Conservation (phyloP, 805 yeast genomes). For the Yarrowia sp. region DNA sequence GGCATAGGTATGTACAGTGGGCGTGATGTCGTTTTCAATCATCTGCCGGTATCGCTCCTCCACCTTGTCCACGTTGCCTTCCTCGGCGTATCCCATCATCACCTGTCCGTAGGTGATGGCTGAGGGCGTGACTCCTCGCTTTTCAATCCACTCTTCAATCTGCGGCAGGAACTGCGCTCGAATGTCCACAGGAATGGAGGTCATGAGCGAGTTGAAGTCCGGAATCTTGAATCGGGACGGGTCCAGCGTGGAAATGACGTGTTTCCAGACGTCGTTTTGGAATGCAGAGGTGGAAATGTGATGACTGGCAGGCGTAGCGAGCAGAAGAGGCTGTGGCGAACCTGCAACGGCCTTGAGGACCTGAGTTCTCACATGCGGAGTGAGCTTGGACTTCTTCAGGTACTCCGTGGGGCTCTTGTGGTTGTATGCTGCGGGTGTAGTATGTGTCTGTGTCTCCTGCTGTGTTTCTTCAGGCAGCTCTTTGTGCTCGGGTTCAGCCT, state of each 20-base stretch:
- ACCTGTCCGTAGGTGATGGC: neutral
- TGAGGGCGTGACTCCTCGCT: neutral
- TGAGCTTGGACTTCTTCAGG: constrained; percentile 1
- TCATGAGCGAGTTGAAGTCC: constrained; percentile 21
- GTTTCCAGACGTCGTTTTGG: neutral
- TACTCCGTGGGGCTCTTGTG: neutral
- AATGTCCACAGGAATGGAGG: constrained; percentile 14
- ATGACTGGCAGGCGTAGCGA: neutral
- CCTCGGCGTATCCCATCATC: constrained; percentile 24
- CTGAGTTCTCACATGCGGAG: neutral
- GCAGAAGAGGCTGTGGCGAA: neutral
- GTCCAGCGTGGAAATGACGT: neutral
- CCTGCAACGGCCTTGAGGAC: neutral
- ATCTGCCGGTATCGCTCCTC: neutral
- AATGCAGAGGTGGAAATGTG: neutral
- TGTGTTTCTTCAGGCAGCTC: neutral
- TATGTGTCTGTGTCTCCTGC: neutral
- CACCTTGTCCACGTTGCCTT: constrained; percentile 5
- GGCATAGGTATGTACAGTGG: constrained; percentile 11
- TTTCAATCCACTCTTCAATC: neutral
- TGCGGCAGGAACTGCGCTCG: constrained; percentile 3
- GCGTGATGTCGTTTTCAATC: neutral
- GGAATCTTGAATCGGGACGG: neutral
- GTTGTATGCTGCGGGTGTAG: neutral
- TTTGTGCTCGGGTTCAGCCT: too few relatives aligned